Percentiles rank a stretch among this genome's conserved stretches.
Evolutionary conservation across 768 basidiomycete species (phyloP).

Genomic region (Roridomyces roridus): DNA sequence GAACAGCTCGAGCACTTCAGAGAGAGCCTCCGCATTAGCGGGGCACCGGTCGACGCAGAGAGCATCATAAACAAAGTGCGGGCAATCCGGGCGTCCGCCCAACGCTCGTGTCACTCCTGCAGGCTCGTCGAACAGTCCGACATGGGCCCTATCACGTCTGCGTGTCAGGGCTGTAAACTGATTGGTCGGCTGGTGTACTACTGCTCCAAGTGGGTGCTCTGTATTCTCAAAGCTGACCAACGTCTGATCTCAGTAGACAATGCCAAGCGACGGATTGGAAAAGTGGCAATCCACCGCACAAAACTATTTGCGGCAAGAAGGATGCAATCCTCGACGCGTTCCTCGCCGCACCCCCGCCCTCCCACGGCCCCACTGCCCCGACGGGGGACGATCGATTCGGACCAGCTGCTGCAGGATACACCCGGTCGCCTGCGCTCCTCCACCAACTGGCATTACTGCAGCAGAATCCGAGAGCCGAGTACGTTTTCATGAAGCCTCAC

Average conservation of each 20-base stretch:
- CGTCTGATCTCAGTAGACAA: neutral
- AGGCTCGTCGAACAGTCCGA: conserved; percentile 4
- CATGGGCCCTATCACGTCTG: neutral
- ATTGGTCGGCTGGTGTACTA: conserved; percentile 15
- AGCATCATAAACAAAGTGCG: neutral
- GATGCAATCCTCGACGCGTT: conserved; percentile 6
- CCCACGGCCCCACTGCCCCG: neutral
- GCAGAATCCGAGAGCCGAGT: conserved; percentile 22
- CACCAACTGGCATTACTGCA: conserved; percentile 25
- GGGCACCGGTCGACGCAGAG: neutral
- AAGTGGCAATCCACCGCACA: conserved; percentile 14
- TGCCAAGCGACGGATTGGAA: conserved; percentile 20
- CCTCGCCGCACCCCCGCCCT: conserved; percentile 1
- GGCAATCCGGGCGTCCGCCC: neutral
- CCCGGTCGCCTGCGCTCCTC: conserved; percentile 25
- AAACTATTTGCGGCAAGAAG: conserved; percentile 17
- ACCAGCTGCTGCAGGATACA: conserved; percentile 19
- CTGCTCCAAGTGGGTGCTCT: conserved; percentile 16
- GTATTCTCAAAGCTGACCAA: neutral
- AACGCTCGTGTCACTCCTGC: conserved; percentile 13
- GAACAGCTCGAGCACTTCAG: neutral
- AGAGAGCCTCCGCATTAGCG: neutral
- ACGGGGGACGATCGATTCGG: neutral
- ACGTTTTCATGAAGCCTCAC: conserved; percentile 17
- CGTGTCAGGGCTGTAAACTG: conserved; percentile 4